phyloP scores from a whole-genome alignment of 345 rosid genomes.

The Populus tremula region DNA sequence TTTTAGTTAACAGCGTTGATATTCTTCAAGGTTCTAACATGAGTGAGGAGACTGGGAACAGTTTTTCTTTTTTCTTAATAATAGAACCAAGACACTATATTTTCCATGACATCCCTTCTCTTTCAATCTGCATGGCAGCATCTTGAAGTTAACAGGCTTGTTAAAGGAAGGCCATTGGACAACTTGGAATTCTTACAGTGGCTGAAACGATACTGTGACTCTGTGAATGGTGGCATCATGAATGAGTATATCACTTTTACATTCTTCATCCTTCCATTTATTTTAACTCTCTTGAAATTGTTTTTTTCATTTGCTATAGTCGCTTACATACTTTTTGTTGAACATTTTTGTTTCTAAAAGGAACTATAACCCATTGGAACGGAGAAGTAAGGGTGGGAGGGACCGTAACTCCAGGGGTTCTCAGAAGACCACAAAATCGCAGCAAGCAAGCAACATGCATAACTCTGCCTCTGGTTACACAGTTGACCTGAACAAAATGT shows the following conservation, averaged over 20 bases:
- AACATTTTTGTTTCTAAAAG: slow-evolving; percentile 31
- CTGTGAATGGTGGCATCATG: slow-evolving; percentile 92
- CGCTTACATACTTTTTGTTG: neutral
- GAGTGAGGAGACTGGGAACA: neutral
- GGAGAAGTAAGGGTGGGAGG: slow-evolving; percentile 78
- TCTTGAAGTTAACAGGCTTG: slow-evolving; percentile 85
- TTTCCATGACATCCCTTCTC: neutral
- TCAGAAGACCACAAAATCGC: slow-evolving; percentile 63
- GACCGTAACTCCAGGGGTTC: slow-evolving; percentile 51
- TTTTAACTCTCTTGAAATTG: neutral
- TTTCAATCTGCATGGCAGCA: slow-evolving; percentile 45
- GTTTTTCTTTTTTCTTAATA: neutral
- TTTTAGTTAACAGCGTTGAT: neutral
- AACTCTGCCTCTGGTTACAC: slow-evolving; percentile 36
- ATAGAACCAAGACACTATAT: neutral
- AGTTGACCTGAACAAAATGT: slow-evolving; percentile 27
- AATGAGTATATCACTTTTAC: slow-evolving; percentile 56
- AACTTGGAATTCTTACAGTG: slow-evolving; percentile 97
- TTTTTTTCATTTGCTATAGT: neutral
- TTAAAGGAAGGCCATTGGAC: slow-evolving; percentile 92
- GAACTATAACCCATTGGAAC: slow-evolving; percentile 85
- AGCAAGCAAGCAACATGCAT: slow-evolving; percentile 63
- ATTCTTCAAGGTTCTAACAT: neutral
- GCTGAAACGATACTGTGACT: slow-evolving; percentile 94
- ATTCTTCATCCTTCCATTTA: neutral